Base-by-base conservation (phyloP, 208 protist genomes). In the Sergeia podlipaevii region DNA sequence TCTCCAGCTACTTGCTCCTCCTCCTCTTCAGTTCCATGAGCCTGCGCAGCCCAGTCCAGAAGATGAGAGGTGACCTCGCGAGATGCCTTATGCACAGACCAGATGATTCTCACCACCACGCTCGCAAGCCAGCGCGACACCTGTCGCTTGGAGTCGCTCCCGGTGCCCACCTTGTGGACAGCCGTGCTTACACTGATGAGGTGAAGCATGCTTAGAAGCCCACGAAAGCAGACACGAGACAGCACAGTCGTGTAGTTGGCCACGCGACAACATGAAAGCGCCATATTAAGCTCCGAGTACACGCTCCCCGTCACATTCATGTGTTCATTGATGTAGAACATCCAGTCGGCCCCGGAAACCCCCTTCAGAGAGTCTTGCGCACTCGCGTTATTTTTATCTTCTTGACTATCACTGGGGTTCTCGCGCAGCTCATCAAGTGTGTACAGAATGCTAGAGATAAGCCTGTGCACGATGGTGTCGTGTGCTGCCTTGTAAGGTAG, bases 391-490 rank as follows among this genome's bases (percentile, higher is more conserved):
- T 43, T 6, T 23, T 20, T 24, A 3, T 26, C 0, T 4, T 28
- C 20, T 54, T 36, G 8, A n/a, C 48, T 4, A 42, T 21, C 8
- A 42, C 33, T 8, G 48, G 5, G 4, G 55, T 38, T n/a, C n/a
- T n/a, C n/a, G n/a, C n/a, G 10, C 8, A 53, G 26, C 38, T 32
- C 1, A 47, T 43, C 57, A 17, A 72, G 46, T 4, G 56, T 23
- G 63, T 85, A 89, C 18, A 85, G 42, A 3, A 86, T 27, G 23
- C 46, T 43, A 27, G 66, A 70, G 5, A 89, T 41, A 10, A 62
- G 26, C 24, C 80, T 65, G 49, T 93, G 85, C 11, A 83, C 26
- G 15, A 86, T 65, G 3, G 71, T 87, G 65, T 84, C 70, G 5
- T 28, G 38, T 1, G 62, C 48, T 18, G 65, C 58, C 42, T 57